Evolutionary conservation across 495 filamentous ascomycete species (phyloP).

Genomic region (Hypomontagnella monticulosa): DNA sequence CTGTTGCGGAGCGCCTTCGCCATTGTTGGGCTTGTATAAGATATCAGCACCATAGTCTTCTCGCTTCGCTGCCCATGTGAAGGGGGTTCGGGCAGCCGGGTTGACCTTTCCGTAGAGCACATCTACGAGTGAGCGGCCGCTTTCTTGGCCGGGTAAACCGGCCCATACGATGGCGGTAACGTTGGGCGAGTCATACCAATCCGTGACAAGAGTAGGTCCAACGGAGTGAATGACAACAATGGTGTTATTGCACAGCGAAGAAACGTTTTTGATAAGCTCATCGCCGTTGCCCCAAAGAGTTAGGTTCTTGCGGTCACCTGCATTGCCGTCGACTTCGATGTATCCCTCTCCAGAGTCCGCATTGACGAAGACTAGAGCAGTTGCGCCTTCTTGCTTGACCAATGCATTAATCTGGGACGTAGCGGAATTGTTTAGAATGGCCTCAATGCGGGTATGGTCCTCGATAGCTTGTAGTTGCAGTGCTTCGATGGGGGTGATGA

Average conservation of each 20-base stretch:
- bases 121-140: conserved; percentile 88
- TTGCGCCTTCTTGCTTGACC: conserved; percentile 72
- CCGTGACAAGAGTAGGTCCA: conserved; percentile 79
- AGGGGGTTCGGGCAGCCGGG: conserved; percentile 85
- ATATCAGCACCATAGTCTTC: conserved; percentile 80
- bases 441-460: conserved; percentile 71
- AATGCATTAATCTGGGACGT: conserved; percentile 63
- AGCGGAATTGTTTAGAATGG: conserved; percentile 80
- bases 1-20: conserved; percentile 74
- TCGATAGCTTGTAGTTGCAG: conserved; percentile 76
- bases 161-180: conserved; percentile 95
- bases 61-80: conserved; percentile 82
- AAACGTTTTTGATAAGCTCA: conserved; percentile 77
- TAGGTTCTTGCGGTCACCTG: conserved; percentile 91
- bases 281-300: conserved; percentile 90
- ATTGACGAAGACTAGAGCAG: conserved; percentile 87
- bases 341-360: conserved; percentile 88
- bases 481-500: conserved; percentile 86
- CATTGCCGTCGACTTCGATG: conserved; percentile 83
- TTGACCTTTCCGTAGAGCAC: conserved; percentile 91
- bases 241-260: conserved; percentile 84
- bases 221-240: conserved; percentile 91
- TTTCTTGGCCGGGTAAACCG: conserved; percentile 91
- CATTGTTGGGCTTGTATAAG: conserved; percentile 79
- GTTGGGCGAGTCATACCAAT: conserved; percentile 86